phyloP scores from a whole-genome alignment of 1,284 basidiomycete species.

The Moesziomyces parantarcticus region DNA sequence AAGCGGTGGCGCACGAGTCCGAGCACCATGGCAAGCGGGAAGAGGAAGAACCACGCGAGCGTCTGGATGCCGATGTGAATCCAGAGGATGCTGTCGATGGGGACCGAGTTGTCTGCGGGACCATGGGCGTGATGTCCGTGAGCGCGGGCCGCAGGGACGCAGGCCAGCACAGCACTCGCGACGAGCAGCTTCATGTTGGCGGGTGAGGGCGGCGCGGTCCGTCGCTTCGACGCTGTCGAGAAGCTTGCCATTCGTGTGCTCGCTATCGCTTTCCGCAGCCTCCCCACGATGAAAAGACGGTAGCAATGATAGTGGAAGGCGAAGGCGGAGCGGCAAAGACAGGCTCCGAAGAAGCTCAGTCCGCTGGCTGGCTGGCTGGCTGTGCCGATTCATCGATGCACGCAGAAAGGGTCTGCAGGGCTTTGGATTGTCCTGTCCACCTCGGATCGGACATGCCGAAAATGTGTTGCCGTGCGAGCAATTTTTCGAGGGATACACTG shows the following conservation, averaged over 20 bases:
- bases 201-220: background rate
- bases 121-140: conserved; percentile 55
- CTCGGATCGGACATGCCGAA: no score
- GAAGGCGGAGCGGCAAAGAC: no score
- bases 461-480: no score
- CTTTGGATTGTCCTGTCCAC: no score
- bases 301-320: background rate
- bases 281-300: background rate
- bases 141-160: conserved; percentile 18
- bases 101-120: conserved; percentile 52
- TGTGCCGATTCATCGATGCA: no score
- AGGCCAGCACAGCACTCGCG: conserved; percentile 5
- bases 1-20: conserved; percentile 63
- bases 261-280: background rate
- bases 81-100: conserved; percentile 64
- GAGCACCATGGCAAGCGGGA: conserved; percentile 65
- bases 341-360: background rate
- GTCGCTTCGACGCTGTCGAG: background rate
- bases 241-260: background rate
- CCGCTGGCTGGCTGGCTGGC: no score
- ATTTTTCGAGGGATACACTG: no score
- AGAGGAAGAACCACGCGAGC: conserved; percentile 59
- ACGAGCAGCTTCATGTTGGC: conserved; percentile 6
- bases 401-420: no score
- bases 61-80: conserved; percentile 62